Evolutionary conservation across 257 asterid genomes (phyloP).

Genomic region (Marsdenia floribunda): DNA sequence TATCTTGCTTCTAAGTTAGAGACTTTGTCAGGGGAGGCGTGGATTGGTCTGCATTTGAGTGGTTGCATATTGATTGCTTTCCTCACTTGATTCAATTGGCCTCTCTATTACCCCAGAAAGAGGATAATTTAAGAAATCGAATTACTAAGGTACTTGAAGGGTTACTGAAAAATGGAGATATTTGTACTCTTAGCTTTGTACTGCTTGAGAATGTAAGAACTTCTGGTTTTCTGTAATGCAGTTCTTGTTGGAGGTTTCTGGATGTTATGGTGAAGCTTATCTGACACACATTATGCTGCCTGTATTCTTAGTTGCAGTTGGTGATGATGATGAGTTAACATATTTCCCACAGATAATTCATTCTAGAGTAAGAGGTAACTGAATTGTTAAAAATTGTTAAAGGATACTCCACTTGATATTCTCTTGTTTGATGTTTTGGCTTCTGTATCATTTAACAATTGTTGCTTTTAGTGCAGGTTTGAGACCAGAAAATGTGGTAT

Average conservation of each 20-base stretch:
- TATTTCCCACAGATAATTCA: conserved; percentile 52
- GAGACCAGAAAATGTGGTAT: conserved; percentile 62
- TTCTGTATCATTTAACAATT: conserved; percentile 9
- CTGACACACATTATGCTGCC: conserved; percentile 83
- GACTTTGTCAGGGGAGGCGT: conserved; percentile 58
- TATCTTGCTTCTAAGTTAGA: conserved; percentile 15
- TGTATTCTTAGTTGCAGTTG: conserved; percentile 75
- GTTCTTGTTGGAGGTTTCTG: conserved; percentile 73
- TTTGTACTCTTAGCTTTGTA: conserved; percentile 2
- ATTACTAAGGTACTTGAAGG: conserved; percentile 53
- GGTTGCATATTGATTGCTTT: conserved; percentile 84
- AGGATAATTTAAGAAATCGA: conserved; percentile 77
- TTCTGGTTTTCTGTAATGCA: conserved; percentile 14
- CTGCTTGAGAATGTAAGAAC: neutral
- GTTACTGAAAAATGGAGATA: neutral
- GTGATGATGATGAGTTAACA: conserved; percentile 62
- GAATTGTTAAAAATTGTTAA: neutral
- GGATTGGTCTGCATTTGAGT: conserved; percentile 90
- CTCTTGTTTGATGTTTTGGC: neutral
- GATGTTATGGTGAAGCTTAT: conserved; percentile 67
- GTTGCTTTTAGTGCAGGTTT: conserved; percentile 43
- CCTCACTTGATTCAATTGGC: conserved; percentile 79
- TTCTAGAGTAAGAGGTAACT: conserved; percentile 55
- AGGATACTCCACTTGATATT: neutral
- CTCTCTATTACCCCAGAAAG: conserved; percentile 86